Evolutionary conservation across 2,329 filamentous ascomycete species (phyloP).

Genomic region (Nothopassalora personata): DNA sequence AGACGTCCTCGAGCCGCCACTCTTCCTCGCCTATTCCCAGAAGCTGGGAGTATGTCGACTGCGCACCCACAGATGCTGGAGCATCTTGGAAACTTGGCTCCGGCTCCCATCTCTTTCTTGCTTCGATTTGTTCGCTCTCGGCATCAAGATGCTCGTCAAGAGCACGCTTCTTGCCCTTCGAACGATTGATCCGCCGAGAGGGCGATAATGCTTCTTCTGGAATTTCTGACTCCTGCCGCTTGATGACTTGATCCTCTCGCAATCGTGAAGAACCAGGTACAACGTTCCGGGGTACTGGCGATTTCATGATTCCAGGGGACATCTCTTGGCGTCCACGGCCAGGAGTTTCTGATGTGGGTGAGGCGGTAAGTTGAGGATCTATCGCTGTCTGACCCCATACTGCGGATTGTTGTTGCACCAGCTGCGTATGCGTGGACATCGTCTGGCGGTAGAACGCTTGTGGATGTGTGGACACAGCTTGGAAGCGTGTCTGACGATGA

Average conservation of each 20-base stretch:
- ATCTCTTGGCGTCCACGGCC: neutral
- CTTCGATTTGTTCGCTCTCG: no score
- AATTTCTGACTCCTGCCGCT: no score
- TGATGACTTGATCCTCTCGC: neutral
- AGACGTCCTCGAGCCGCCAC: no score
- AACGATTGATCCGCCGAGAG: no score
- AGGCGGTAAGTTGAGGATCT: neutral
- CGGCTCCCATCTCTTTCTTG: no score
- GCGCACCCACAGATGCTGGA: no score
- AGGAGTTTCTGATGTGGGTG: neutral
- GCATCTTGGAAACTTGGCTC: no score
- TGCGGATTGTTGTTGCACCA: neutral
- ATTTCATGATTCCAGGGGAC: neutral
- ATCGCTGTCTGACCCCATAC: neutral
- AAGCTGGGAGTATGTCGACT: no score
- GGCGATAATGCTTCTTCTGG: no score
- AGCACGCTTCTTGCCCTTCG: no score
- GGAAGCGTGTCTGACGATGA: neutral
- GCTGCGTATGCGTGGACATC: neutral
- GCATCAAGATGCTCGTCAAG: no score
- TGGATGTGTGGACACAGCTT: neutral
- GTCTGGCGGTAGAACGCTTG: neutral
- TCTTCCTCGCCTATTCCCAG: no score
- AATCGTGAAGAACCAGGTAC: neutral
- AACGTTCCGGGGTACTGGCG: neutral